phyloP scores from a whole-genome alignment of 176 grass and related monocot genomes.

The Cenchrus fungigraminus region DNA sequence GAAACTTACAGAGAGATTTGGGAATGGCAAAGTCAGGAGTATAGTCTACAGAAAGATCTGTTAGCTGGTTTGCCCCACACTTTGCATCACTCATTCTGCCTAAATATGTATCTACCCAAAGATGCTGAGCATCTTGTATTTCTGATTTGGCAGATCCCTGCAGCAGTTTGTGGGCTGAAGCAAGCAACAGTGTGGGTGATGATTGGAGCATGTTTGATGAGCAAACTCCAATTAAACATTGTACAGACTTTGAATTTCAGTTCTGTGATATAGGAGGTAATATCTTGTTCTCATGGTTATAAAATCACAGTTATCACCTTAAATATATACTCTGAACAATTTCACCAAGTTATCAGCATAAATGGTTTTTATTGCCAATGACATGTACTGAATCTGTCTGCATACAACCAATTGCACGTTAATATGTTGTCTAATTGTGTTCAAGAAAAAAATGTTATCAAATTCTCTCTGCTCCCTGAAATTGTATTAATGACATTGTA shows the following conservation, averaged over 20 bases:
- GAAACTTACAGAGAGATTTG: constrained; percentile 71
- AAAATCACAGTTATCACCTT: not conserved
- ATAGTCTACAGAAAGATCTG: constrained; percentile 64
- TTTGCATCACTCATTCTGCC: constrained; percentile 23
- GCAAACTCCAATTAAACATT: constrained; percentile 95
- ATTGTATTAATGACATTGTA: constrained; percentile 1
- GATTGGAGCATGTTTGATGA: constrained; percentile 73
- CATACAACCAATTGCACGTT: not conserved
- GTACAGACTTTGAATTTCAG: constrained; percentile 66
- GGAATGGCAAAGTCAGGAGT: constrained; percentile 70
- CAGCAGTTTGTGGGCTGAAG: constrained; percentile 66
- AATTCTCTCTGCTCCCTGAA: not conserved
- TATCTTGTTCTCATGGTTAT: constrained; percentile 25
- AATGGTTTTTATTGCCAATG: constrained; percentile 2
- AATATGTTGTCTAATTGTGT: not conserved
- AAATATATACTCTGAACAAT: constrained; percentile 1
- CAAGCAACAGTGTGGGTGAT: constrained; percentile 52
- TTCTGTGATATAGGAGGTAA: constrained; percentile 73
- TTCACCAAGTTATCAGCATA: constrained; percentile 16
- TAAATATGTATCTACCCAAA: not conserved
- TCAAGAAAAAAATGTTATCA: not conserved
- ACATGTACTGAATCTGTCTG: not conserved
- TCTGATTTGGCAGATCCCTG: constrained; percentile 52
- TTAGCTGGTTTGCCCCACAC: constrained; percentile 53
- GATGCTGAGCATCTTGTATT: constrained; percentile 21